Conservation (phyloP, 2,329 filamentous ascomycete species). For the Fusarium heterosporum region DNA sequence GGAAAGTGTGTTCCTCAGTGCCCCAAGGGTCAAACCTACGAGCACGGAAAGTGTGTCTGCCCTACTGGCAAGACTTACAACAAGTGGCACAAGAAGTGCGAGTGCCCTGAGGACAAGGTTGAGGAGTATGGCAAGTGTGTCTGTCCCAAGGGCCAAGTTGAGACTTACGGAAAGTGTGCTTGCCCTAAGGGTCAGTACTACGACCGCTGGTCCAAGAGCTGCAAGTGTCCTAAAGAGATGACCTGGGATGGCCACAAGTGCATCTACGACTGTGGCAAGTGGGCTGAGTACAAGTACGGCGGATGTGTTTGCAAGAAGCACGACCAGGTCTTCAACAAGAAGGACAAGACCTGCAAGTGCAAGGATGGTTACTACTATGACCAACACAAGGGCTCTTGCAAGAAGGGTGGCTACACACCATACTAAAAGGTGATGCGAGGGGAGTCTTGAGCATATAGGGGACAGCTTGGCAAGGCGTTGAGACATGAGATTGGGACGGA, state of each 20-base stretch:
- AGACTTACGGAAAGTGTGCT: constrained; percentile 25
- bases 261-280: constrained; percentile 31
- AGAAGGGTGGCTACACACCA: constrained; percentile 29
- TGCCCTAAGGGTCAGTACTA: constrained; percentile 38
- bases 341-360: constrained; percentile 33
- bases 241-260: constrained; percentile 36
- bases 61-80: constrained; percentile 20
- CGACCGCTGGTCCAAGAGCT: constrained; percentile 31
- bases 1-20: constrained; percentile 23
- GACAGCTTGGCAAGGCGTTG: constrained; percentile 1
- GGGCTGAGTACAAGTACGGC: constrained; percentile 38
- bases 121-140: constrained; percentile 22
- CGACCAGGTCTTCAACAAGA: constrained; percentile 30
- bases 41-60: constrained; percentile 27
- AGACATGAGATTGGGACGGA: constrained; percentile 17
- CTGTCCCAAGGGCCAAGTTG: constrained; percentile 24
- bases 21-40: constrained; percentile 6
- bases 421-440: constrained; percentile 1
- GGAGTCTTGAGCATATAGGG: background rate
- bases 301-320: constrained; percentile 40
- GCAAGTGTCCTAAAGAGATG: constrained; percentile 38
- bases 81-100: constrained; percentile 21
- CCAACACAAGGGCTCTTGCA: constrained; percentile 26
- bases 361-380: constrained; percentile 27
- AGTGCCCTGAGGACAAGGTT: constrained; percentile 22